These are phyloP conservation scores for Eutrema salsugineum DNA, from an alignment of 441 rosid species.

Conservation along the genomic window DNA sequence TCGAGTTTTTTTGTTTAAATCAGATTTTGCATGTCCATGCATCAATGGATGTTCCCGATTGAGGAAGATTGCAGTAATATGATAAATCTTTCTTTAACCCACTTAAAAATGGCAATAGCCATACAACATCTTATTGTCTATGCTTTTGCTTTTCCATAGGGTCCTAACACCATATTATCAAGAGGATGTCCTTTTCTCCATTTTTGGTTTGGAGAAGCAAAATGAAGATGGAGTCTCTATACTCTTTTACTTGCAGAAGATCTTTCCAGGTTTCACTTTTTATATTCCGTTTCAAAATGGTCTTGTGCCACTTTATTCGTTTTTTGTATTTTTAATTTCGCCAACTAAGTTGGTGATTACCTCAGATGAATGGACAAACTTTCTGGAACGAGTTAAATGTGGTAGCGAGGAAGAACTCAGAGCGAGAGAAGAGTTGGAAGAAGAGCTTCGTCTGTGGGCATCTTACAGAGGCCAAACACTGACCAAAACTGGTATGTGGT, in stretches of 20 bases:
- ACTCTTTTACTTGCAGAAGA: constrained; percentile 69
- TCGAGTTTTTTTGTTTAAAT: background rate
- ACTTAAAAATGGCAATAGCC: background rate
- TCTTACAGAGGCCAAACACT: constrained; percentile 80
- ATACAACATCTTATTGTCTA: background rate
- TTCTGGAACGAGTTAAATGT: constrained; percentile 51
- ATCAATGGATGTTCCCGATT: background rate
- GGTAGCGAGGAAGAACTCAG: constrained; percentile 46
- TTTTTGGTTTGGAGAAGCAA: constrained; percentile 42
- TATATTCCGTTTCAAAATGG: background rate
- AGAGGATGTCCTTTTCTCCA: constrained; percentile 65
- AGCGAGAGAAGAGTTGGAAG: constrained; percentile 43
- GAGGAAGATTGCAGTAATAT: background rate
- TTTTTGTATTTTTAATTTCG: background rate
- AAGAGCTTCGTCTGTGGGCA: constrained; percentile 71
- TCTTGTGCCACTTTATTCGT: background rate
- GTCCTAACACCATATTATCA: constrained; percentile 67
- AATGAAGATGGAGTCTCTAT: constrained; percentile 80
- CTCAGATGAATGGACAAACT: constrained; percentile 74
- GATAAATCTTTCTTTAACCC: no score
- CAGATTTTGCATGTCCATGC: background rate
- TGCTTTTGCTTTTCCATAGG: constrained; percentile 29
- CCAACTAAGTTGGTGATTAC: constrained; percentile 18
- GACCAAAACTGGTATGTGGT: constrained; percentile 57
- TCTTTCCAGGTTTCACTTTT: constrained; percentile 57